Evolutionary conservation across 495 filamentous ascomycete genomes (phyloP).

Genomic region (Immersiella caudata): DNA sequence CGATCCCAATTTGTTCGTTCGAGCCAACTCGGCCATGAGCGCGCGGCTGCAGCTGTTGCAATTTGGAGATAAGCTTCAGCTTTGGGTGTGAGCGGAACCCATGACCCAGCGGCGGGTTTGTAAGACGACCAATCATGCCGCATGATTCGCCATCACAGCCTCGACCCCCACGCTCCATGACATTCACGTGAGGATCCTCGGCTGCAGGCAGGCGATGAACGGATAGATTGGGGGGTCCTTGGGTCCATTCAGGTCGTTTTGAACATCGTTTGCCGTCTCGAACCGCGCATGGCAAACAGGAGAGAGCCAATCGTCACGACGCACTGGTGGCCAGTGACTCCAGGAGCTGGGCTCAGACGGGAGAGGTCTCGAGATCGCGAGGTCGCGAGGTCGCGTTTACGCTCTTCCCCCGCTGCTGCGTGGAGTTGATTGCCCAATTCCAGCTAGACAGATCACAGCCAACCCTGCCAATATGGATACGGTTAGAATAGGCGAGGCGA

Average conservation of each 20-base stretch:
- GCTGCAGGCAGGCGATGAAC: conserved; percentile 13
- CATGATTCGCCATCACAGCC: neutral
- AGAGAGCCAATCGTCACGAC: neutral
- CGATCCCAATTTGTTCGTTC: neutral
- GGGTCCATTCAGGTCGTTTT: neutral
- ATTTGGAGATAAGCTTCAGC: conserved; percentile 9
- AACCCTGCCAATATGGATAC: neutral
- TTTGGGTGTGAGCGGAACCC: neutral
- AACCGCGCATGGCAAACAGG: neutral
- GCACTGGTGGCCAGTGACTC: neutral
- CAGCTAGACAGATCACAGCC: neutral
- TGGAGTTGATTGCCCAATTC: neutral
- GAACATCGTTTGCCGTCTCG: conserved; percentile 12
- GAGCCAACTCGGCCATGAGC: neutral
- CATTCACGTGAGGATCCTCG: conserved; percentile 20
- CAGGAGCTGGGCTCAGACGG: neutral
- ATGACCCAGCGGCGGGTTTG: neutral
- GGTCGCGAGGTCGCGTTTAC: too few species aligned
- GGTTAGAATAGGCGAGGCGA: conserved; percentile 7
- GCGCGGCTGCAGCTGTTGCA: neutral
- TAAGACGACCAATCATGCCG: neutral
- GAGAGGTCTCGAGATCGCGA: neutral
- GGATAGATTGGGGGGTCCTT: neutral
- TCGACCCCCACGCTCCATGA: conserved; percentile 16
- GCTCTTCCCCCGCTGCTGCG: neutral